Evolutionary conservation across 257 asterid genomes (phyloP), one percentile per base, ranked within the genome.

Genomic region (Solanum dulcamara): DNA sequence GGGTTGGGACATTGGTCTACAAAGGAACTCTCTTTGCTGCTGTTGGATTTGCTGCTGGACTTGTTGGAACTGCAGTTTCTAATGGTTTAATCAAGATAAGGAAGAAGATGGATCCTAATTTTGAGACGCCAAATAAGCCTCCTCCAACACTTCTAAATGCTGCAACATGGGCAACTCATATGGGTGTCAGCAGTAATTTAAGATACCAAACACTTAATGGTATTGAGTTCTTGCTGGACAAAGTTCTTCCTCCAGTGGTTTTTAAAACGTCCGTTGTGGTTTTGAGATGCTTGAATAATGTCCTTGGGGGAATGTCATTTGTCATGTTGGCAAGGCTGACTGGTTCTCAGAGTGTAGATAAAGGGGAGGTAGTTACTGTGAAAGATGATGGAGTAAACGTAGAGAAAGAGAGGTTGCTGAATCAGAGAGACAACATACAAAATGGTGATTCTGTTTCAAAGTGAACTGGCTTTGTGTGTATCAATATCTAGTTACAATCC

Each of bases 181-280:
- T 96, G 99, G 98, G 97, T 7, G 42, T 93, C 6, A 96, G 97
- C 91, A 90, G 96, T 84, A 96, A 96, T 70, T 86, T 96, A 33
- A 92, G 99, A 85, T 96, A 96, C 91, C 99, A 96, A 83, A 91
- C 97, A 2, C 88, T 96, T 83, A 96, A 96, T 11, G 99, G 98
- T 1, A 15, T 93, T 17, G 98, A 96, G 94, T 96, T 85, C 81
- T 37, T 94, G 91, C 89, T 96, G 17, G 97, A 87, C 33, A 93
- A 92, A 90, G 94, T 90, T 1, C 80, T 94, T 33, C 87, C 95
- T 2, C 95, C 98, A 0, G 48, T 90, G 30, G 81, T 92, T 10
- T 96, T 96, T 85, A 96, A 96, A 91, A 84, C 90, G 50, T 92
- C 97, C 0, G 98, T 96, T 3, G 93, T 94, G 40, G 88, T 90